Evolutionary conservation across 768 basidiomycete genomes (phyloP), one percentile per base, ranked within the genome.

Genomic region (Cubamyces lactineus): DNA sequence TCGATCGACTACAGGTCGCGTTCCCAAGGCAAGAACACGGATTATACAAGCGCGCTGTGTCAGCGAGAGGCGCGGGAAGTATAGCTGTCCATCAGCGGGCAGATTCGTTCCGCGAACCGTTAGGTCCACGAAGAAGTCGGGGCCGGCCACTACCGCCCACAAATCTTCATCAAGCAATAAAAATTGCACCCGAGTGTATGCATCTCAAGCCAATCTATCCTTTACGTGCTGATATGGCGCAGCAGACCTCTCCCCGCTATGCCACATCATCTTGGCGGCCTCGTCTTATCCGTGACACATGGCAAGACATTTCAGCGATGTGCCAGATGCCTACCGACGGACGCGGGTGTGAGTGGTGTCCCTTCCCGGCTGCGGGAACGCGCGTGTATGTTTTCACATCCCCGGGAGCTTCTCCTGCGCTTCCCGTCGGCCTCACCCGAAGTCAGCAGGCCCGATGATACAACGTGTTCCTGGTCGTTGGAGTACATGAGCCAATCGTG

Each of bases 71-170:
- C 61, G 54, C 55, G 61, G 61, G 61, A 62, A 62, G 53, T 30
- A 34, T 11, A 38, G 34, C 21, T 30, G 49, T 43, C 50, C 49
- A 53, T 52, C 55, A 46, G 39, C 52, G 52, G 57, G 41, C 50
- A 58, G 38, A 59, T 54, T 58, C 57, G 41, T 58, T 63, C 62
- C 62, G 62, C 62, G 62, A 63, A 63, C 56, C 62, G 42, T 63
- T 63, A 42, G 57, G 56, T 63, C 46, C 56, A 53, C 50, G 41
- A 62, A 62, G 62, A 54, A 58, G 62, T 55, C 52, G 50, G 56
- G 40, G 56, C 62, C 62, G 62, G 61, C 30, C 38, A 43, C 46
- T 58, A 53, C 43, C 43, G 19, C 51, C 13, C n/a, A 28, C 39
- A 48, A 52, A 53, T 58, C 58, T 58, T 54, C 56, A 38, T 49